phyloP scores from a whole-genome alignment of 768 basidiomycete genomes.

The Kwoniella mangroviensis region DNA sequence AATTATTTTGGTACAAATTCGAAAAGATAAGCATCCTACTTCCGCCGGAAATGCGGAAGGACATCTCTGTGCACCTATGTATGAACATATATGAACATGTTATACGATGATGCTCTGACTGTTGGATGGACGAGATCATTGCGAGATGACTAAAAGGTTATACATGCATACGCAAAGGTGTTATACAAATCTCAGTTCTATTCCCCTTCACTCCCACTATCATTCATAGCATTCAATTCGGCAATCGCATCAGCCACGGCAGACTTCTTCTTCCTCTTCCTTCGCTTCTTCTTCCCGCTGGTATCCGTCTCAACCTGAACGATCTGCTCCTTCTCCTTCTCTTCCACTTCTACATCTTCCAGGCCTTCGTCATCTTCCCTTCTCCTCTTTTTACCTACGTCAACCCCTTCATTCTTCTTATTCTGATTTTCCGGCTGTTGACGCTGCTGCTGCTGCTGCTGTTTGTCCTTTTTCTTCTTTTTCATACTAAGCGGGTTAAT shows the following conservation, averaged over 20 bases:
- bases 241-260: constrained; percentile 42
- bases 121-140: no score
- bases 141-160: not conserved
- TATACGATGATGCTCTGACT: no score
- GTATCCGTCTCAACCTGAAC: not conserved
- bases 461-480: constrained; percentile 70
- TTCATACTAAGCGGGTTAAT: constrained; percentile 92
- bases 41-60: not conserved
- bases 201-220: constrained; percentile 9
- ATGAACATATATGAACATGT: no score
- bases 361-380: constrained; percentile 24
- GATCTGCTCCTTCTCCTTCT: constrained; percentile 13
- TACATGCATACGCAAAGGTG: not conserved
- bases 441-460: not conserved
- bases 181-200: not conserved
- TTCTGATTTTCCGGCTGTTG: not conserved
- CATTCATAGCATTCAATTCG: constrained; percentile 31
- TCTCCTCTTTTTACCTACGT: constrained; percentile 18
- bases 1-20: not conserved
- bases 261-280: constrained; percentile 44
- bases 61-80: no score
- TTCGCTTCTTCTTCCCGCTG: constrained; percentile 38
- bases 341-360: constrained; percentile 8
- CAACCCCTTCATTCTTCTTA: constrained; percentile 9
- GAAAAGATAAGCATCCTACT: not conserved